Base-by-base conservation (phyloP, 2,329 filamentous ascomycete species). In the Colletotrichum costaricense region DNA sequence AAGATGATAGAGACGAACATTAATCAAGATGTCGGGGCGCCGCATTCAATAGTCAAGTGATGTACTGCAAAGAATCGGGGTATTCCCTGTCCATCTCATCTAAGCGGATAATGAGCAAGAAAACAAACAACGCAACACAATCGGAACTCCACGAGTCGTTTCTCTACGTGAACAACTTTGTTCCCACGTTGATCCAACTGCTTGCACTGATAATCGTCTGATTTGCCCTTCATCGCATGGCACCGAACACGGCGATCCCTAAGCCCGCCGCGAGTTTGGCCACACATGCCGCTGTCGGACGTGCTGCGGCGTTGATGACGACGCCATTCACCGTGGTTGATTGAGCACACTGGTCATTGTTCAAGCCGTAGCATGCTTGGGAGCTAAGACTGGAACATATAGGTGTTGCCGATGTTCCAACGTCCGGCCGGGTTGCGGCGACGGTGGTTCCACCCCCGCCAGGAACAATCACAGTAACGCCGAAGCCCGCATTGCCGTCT, bases 311-410 rank as follows among this genome's bases (percentile, higher is more conserved):
- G 5, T 74, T 75, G 57, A 77, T 69, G 7, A 77, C 49, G 5
- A 77, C 62, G 3, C 76, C 62, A 74, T 77, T 76, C 11, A 74
- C 64, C 19, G 73, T 73, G 5, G 73, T 76, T 4, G 68, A 69
- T 49, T 73, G 69, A 7, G 75, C 75, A 77, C 88, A 89, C 66
- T 84, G 79, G 14, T 81, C 81, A 26, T 79, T 79, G 54, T 84
- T 80, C 8, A 89, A 76, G 52, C 82, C 81, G 26, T 84, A 83
- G 76, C 89, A 91, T 26, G 88, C 89, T 67, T 82, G 80, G 4
- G 84, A 85, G 71, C 88, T 90, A 72, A 91, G 78, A 73, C 88
- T 90, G 49, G 84, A 86, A 81, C 90, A 92, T 58, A 92, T 84
- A 24, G 85, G 85, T 1, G 86, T 88, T 12, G 89, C 90, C 6